Conservation (phyloP, 2,329 filamentous ascomycete genomes). For the Penicillium palitans region DNA sequence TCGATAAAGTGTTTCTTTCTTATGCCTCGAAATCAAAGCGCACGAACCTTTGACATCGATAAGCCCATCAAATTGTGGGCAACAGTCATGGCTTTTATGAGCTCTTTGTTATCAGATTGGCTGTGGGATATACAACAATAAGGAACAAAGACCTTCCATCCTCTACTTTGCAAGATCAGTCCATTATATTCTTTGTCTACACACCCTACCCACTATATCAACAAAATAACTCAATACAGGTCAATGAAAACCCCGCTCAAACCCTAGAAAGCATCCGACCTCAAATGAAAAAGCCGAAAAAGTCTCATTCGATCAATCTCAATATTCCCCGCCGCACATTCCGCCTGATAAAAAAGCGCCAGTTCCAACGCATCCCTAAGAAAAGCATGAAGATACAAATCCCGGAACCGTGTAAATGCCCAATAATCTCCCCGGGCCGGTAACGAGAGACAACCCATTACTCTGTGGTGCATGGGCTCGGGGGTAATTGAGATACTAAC, state of each 20-base stretch:
- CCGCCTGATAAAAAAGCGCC: background rate
- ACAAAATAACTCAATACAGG: background rate
- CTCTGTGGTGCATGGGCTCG: conserved; percentile 1
- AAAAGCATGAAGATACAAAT: background rate
- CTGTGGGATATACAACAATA: background rate
- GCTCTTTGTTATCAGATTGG: background rate
- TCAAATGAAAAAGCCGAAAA: background rate
- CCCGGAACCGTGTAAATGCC: background rate
- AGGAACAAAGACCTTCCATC: background rate
- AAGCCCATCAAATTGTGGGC: background rate
- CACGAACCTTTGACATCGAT: background rate
- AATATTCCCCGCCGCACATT: background rate
- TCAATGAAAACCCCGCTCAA: background rate
- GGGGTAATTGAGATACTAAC: background rate
- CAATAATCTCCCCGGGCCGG: background rate
- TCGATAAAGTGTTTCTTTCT: background rate
- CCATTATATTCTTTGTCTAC: background rate
- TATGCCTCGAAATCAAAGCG: background rate
- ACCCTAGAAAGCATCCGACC: background rate
- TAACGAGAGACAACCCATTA: background rate
- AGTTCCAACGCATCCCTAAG: background rate
- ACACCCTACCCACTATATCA: background rate
- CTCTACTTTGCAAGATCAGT: background rate
- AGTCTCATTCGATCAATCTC: background rate
- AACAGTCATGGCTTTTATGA: no score